phyloP scores from a whole-genome alignment of 345 rosid genomes.

The Limnanthes douglasii region DNA sequence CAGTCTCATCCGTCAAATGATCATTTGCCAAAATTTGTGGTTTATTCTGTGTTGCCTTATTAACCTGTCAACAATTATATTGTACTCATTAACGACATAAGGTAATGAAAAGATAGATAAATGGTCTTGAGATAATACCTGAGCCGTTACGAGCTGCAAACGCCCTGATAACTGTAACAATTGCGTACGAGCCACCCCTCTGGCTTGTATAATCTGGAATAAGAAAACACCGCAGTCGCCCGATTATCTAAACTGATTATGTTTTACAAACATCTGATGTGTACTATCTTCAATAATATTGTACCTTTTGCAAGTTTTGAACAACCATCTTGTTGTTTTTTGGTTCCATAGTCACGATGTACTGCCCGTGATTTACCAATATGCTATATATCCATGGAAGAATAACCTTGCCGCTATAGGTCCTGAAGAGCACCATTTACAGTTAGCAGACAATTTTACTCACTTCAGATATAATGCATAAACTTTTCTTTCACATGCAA shows the following conservation, averaged over 20 bases:
- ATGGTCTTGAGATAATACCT: slow-evolving; percentile 26
- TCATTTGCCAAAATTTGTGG: slow-evolving; percentile 13
- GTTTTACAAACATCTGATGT: too few species aligned
- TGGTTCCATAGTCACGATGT: slow-evolving; percentile 37
- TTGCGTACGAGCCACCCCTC: slow-evolving; percentile 46
- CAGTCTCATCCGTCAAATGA: slow-evolving; percentile 29
- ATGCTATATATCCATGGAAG: slow-evolving; percentile 75
- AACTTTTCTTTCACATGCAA: too few species aligned
- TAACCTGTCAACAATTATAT: slow-evolving; percentile 33
- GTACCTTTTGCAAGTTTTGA: too few species aligned
- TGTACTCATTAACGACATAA: not conserved
- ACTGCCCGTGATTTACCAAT: slow-evolving; percentile 52
- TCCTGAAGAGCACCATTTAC: slow-evolving; percentile 23
- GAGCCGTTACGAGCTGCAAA: slow-evolving; percentile 59
- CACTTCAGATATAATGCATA: too few species aligned
- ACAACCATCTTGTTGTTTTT: slow-evolving; percentile 27
- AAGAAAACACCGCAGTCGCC: too few species aligned
- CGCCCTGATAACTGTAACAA: slow-evolving; percentile 75
- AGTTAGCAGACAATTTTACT: too few species aligned
- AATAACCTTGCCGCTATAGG: slow-evolving; percentile 29
- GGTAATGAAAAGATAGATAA: slow-evolving; percentile 1
- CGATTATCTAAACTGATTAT: too few species aligned
- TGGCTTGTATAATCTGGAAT: slow-evolving; percentile 38
- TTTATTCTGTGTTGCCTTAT: slow-evolving; percentile 30
- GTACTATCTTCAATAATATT: not conserved